Conservation (phyloP, 1,284 basidiomycete species). For the Heterobasidion irregulare region DNA sequence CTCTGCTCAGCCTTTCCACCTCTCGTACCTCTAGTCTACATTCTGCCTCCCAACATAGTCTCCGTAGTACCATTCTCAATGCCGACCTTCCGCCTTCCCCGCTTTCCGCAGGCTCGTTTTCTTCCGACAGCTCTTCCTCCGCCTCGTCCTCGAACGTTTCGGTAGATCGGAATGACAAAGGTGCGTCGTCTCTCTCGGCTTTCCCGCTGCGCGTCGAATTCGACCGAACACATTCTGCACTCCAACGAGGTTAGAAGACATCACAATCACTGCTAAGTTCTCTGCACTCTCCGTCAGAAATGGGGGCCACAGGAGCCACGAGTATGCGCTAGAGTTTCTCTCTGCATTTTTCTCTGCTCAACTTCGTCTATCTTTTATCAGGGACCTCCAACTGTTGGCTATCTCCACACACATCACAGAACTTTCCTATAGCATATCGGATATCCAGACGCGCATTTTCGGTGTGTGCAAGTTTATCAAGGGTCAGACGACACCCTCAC, state of each 20-base stretch:
- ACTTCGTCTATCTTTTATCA: conserved; percentile 17
- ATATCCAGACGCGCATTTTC: conserved; percentile 82
- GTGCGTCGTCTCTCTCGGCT: conserved; percentile 24
- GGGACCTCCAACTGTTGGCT: conserved; percentile 65
- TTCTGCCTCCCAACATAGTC: conserved; percentile 21
- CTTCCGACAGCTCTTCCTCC: conserved; percentile 25
- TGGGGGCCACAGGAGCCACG: conserved; percentile 49
- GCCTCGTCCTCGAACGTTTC: conserved; percentile 48
- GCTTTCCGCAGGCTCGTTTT: conserved; percentile 33
- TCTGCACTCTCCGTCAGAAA: conserved; percentile 28
- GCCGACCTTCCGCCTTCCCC: conserved; percentile 18
- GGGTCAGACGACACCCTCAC: background rate
- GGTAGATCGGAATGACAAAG: conserved; percentile 49
- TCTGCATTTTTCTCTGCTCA: background rate
- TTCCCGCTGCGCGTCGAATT: conserved; percentile 10
- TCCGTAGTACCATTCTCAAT: conserved; percentile 18
- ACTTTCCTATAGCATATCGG: conserved; percentile 72
- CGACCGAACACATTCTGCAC: conserved; percentile 7
- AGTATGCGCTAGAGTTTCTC: conserved; percentile 20
- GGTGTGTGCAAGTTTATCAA: conserved; percentile 36
- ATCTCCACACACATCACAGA: conserved; percentile 80
- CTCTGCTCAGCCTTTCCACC: conserved; percentile 31
- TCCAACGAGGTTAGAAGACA: conserved; percentile 42
- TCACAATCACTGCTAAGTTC: conserved; percentile 52
- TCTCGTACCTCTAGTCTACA: conserved; percentile 29